Evolutionary conservation across 2,329 filamentous ascomycete species (phyloP), one percentile per base, ranked within the genome.

Genomic region (Thermochaetoides dissita): DNA sequence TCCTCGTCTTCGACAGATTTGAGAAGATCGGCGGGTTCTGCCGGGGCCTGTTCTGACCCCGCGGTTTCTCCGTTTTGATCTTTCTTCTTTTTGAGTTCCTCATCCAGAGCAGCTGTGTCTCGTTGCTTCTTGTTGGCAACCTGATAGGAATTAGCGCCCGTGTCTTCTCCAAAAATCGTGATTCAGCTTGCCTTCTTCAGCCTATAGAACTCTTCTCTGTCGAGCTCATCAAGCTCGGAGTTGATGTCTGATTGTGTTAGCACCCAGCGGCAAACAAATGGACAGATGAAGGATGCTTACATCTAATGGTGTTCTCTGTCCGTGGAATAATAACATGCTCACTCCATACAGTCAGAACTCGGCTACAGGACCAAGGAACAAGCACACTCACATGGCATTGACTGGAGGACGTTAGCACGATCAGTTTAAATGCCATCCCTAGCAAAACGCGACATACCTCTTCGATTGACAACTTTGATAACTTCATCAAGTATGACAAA

Each of bases 301-400:
- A 98, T 66, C 94, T 95, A 69, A 98, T 98, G n/a, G 91, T 98
- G 58, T 96, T 98, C 62, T 98, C 91, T 10, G 91, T 98, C 51
- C 91, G 76, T 9, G 91, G 91, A 55, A 98, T 98, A 53, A 98
- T 96, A 54, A 98, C 85, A 61, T 93, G 84, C 63, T 91, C 84
- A 56, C 77, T 83, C 29, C 8, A 30, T 28, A 6, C 28, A 8
- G 48, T 61, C 51, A 59, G 57, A 39, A 32, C 10, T 37, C 29
- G 31, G 7, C n/a, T n/a, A 11, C 8, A n/a, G 30, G 8, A 6
- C 10, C 8, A 33, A 29, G 35, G 2, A n/a, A 11, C 37, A 24
- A 3, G 17, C 9, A 29, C 28, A 67, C 76, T 62, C 66, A 86
- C 80, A 96, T 95, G 44, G 89, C 89, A 59, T 95, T 95, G 11